Evolutionary conservation across 176 grass and related monocot species (phyloP).

Genomic region (bread wheat (Triticum aestivum)): IWGSC_CS_RefSeq_v2.1 NC_057803.1:665894046-665894545

Average conservation of each 20-base stretch:
- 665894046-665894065: constrained; percentile 92
- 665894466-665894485: no score
- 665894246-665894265: constrained; percentile 49
- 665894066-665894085: constrained; percentile 84
- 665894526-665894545: no score
- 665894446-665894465: no score
- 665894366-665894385: not conserved
- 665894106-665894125: constrained; percentile 70
- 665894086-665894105: constrained; percentile 70
- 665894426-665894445: no score
- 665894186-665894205: constrained; percentile 44
- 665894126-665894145: constrained; percentile 40
- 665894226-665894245: constrained; percentile 51
- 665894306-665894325: not conserved
- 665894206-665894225: not conserved
- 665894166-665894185: constrained; percentile 60
- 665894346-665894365: not conserved
- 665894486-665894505: no score
- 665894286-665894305: not conserved
- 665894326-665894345: not conserved
- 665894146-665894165: not conserved
- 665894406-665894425: no score
- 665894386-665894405: no score
- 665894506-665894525: no score
- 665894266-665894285: constrained; percentile 48